Evolutionary conservation across 495 filamentous ascomycete genomes (phyloP), one percentile per base, ranked within the genome.

Genomic region (Sordaria brevicollis): DNA sequence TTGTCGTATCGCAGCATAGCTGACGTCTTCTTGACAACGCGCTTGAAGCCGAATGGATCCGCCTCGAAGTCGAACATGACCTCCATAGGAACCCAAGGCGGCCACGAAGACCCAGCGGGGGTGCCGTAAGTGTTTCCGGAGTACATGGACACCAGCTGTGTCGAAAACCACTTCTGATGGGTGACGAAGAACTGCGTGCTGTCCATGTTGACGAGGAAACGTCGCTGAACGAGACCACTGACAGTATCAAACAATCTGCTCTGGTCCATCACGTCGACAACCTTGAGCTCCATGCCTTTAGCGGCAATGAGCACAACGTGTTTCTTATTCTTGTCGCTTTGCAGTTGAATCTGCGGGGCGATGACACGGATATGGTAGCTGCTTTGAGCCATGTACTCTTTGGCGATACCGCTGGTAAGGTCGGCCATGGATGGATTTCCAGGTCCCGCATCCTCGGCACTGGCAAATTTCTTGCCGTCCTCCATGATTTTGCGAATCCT

Each of bases 111-210:
- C 17, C 90, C 91, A 34, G 88, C 84, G 15, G 92, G 89, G 39
- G 94, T 91, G 65, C 95, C 95, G 74, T 98, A 99, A 67, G 88
- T 89, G 80, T 93, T 97, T 19, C 93, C 95, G 3, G 94, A 93
- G 75, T 97, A 97, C 82, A 98, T 90, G 57, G 94, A 93, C 68
- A 97, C 85, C 70, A 93, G 88, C 68, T 92, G 89, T 4, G 84
- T 84, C 43, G 88, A 88, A 78, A 98, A 91, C 74, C 88, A 92
- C 79, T 94, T 94, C 71, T 93, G 90, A 69, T 92, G 93, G 7
- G 95, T 96, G 67, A 98, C 95, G 76, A 98, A 99, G 78, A 99
- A 97, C 76, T 99, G 95, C 35, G 94, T 91, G 72, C 93, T 95
- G 77, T 98, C 94, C 89, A 97, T 96, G 68, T 92, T 92, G 66